A percentile compares a stretch with the other conserved stretches of the same genome.
These are phyloP conservation scores for Ceraceosorus bombacis DNA, from an alignment of 1,284 basidiomycete genomes.

Conservation along the genomic window DNA sequence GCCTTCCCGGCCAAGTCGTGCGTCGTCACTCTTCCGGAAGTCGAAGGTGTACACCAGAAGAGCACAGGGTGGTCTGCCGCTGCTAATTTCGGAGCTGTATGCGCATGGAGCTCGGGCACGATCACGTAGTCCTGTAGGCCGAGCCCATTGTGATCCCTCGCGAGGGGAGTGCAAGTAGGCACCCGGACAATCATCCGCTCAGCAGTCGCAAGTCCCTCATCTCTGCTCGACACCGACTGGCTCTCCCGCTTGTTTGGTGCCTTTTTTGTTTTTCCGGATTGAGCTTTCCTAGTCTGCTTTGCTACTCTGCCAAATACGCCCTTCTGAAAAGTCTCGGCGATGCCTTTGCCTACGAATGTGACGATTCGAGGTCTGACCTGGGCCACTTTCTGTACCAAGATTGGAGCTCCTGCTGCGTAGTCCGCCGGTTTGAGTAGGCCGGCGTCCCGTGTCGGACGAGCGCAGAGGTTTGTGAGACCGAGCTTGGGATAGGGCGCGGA, in stretches of 20 bases:
- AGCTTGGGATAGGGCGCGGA: constrained; percentile 1
- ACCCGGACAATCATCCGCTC: background rate
- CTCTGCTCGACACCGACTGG: too few species aligned
- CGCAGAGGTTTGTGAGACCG: constrained; percentile 7
- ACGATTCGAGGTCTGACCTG: constrained; percentile 20
- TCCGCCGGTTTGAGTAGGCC: constrained; percentile 14
- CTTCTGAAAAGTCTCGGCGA: constrained; percentile 12
- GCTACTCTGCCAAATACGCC: too few species aligned
- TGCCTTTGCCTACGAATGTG: constrained; percentile 27
- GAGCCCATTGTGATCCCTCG: constrained; percentile 15
- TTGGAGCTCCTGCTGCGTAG: constrained; percentile 21
- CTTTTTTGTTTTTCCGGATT: too few species aligned
- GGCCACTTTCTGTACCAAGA: constrained; percentile 17
- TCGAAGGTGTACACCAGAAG: constrained; percentile 33
- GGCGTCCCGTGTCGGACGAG: constrained; percentile 5
- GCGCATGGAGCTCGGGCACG: background rate
- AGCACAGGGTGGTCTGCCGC: constrained; percentile 11
- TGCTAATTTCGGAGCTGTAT: too few species aligned
- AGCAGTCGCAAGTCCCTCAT: constrained; percentile 2
- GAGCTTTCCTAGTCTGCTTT: too few species aligned
- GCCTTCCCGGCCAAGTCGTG: constrained; percentile 37
- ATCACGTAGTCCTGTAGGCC: constrained; percentile 21
- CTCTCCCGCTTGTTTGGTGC: background rate
- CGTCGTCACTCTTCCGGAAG: constrained; percentile 39
- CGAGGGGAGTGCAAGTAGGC: background rate